Percentiles rank a stretch among this genome's conserved stretches.
Conservation (phyloP, 768 basidiomycete species). For the Tulasnella sp. region DNA sequence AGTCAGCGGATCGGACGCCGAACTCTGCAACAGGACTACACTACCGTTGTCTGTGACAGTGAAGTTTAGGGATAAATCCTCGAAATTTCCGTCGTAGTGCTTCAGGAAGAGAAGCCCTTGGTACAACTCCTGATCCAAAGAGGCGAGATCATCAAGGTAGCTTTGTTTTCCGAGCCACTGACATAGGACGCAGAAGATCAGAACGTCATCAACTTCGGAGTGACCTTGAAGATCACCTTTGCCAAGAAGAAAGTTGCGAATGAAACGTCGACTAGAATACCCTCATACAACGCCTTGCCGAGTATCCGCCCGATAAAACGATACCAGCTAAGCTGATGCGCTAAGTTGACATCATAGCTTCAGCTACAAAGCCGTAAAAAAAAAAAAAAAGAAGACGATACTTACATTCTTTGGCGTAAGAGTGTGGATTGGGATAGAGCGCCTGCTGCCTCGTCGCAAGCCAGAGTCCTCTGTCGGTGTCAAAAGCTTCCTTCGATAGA, state of each 20-base stretch:
- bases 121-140: conserved; percentile 87
- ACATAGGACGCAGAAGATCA: background rate
- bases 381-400: conserved; percentile 18
- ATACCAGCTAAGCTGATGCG: conserved; percentile 84
- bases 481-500: conserved; percentile 87
- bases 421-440: conserved; percentile 89
- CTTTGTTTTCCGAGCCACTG: conserved; percentile 90
- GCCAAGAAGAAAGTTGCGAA: conserved; percentile 94
- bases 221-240: conserved; percentile 43
- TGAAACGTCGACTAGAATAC: conserved; percentile 87
- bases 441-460: conserved; percentile 84
- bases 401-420: conserved; percentile 81
- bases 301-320: conserved; percentile 87
- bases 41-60: conserved; percentile 80
- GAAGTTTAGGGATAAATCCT: conserved; percentile 86
- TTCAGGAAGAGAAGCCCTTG: conserved; percentile 88
- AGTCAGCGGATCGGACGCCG: background rate
- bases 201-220: background rate
- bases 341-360: conserved; percentile 34
- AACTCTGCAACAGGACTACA: background rate
- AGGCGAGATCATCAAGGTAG: conserved; percentile 86
- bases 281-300: conserved; percentile 94
- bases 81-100: conserved; percentile 76
- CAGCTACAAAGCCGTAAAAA: background rate
- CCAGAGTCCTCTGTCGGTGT: conserved; percentile 92